These are phyloP conservation scores for Mycena galericulata DNA, from an alignment of 768 basidiomycete species.

Conservation along the genomic window DNA sequence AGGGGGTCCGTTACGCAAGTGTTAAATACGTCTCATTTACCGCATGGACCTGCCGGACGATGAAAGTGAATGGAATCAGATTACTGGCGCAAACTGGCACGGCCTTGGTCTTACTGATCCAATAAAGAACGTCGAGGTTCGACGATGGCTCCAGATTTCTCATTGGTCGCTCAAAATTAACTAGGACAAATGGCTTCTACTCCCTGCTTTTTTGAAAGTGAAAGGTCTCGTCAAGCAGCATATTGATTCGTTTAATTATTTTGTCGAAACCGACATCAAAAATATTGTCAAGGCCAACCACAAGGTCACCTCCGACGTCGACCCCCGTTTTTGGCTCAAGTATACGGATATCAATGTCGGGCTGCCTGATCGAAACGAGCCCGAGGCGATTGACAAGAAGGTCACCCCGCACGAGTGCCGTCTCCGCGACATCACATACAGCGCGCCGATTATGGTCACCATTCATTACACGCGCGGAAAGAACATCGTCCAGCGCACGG, in stretches of 20 bases:
- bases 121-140: slow-evolving; percentile 91
- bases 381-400: slow-evolving; percentile 76
- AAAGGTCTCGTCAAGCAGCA: slow-evolving; percentile 99
- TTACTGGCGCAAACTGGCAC: slow-evolving; percentile 69
- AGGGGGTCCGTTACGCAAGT: not conserved
- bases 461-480: slow-evolving; percentile 95
- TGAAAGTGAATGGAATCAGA: slow-evolving; percentile 71
- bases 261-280: slow-evolving; percentile 97
- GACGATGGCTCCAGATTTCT: slow-evolving; percentile 36
- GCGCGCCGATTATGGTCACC: slow-evolving; percentile 92
- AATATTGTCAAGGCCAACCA: slow-evolving; percentile 95
- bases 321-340: slow-evolving; percentile 96
- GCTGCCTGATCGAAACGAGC: slow-evolving; percentile 91
- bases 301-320: slow-evolving; percentile 95
- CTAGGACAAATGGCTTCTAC: slow-evolving; percentile 98
- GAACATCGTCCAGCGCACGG: slow-evolving; percentile 87
- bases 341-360: slow-evolving; percentile 96
- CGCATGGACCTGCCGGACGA: slow-evolving; percentile 32
- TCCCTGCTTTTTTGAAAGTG: slow-evolving; percentile 96
- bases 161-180: slow-evolving; percentile 14
- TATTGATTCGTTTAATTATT: slow-evolving; percentile 99
- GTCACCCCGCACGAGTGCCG: slow-evolving; percentile 99
- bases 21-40: not conserved
- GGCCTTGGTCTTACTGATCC: slow-evolving; percentile 89
- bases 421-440: slow-evolving; percentile 94